These are phyloP conservation scores for Lycium ferocissimum DNA, from an alignment of 257 asterid species.

Conservation along the genomic window DNA sequence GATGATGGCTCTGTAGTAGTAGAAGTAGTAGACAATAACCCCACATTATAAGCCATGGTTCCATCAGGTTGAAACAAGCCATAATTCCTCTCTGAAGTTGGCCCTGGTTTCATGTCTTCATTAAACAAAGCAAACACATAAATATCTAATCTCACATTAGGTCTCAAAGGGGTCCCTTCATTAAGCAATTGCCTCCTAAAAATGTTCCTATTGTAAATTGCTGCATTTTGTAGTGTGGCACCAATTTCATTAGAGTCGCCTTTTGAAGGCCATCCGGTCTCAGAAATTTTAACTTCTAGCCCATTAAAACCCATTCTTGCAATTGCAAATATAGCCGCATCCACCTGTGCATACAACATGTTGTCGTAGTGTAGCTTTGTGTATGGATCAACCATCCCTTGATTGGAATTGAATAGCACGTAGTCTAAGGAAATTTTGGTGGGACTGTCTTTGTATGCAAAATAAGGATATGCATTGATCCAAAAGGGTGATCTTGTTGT, in stretches of 20 bases:
- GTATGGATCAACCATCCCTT: conserved; percentile 71
- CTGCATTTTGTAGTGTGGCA: conserved; percentile 67
- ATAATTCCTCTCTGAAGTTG: conserved; percentile 74
- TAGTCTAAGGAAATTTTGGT: conserved; percentile 65
- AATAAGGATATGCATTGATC: conserved; percentile 93
- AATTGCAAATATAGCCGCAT: conserved; percentile 72
- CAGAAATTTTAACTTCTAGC: conserved; percentile 71
- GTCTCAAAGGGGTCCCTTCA: conserved; percentile 84
- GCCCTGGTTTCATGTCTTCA: conserved; percentile 86
- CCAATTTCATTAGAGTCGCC: conserved; percentile 74
- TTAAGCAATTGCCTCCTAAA: conserved; percentile 59
- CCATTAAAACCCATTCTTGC: conserved; percentile 66
- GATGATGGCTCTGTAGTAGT: conserved; percentile 16
- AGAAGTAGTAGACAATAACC: conserved; percentile 42
- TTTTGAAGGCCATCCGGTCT: conserved; percentile 92
- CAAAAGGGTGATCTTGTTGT: conserved; percentile 76
- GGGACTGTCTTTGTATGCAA: conserved; percentile 80
- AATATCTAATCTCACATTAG: conserved; percentile 58
- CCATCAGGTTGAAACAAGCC: conserved; percentile 78
- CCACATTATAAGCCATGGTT: conserved; percentile 66
- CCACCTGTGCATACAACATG: conserved; percentile 91
- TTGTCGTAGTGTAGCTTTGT: conserved; percentile 74
- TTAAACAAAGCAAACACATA: conserved; percentile 84
- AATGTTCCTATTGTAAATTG: conserved; percentile 65
- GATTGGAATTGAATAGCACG: conserved; percentile 64